Evolutionary conservation across 257 asterid species (phyloP), one percentile per base, ranked within the genome.

Genomic region (Primulina tabacum): DNA sequence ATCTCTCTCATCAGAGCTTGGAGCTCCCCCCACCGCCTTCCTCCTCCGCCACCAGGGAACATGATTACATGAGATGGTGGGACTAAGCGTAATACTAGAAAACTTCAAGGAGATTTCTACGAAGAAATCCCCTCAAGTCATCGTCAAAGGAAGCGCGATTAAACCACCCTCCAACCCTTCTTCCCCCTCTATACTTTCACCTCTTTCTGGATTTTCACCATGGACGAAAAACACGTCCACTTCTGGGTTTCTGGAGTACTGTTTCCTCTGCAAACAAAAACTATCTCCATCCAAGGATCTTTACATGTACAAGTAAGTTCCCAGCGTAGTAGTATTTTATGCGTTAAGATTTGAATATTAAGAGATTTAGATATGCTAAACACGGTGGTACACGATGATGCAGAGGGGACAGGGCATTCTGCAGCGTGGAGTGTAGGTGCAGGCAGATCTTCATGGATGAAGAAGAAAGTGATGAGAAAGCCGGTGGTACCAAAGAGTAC

Each of bases 21-120:
- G 34, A 9, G 18, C 50, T 60, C 18, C 57, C 65, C 4, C 68
- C 65, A 38, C 65, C 43, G 5, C 74, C 71, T 5, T 33, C 76
- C 37, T 10, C 73, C 69, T 34, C 75, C 71, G 38, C 24, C 6
- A 21, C 30, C 4, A 64, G 33, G 74, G 73, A 60, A 21, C 69
- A 83, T n/a, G n/a, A n/a, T n/a, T n/a, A n/a, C n/a, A n/a, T 82
- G 89, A 82, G 81, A 86, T 90, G 97, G 97, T 90, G 78, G 98
- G 98, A 8, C 89, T 92, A 24, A 92, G 97, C 73, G 89, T 92
- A 63, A 85, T 92, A 64, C 82, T 92, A 8, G 98, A 89, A 73
- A 83, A 75, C 29, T 67, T 47, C 68, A 73, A 57, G 67, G 87
- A 80, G 37, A 75, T 68, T 6, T 62, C 63, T 7, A 75, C 73